A percentile compares a stretch with the other conserved stretches of the same genome.
phyloP scores from a whole-genome alignment of 148 eudicot species.

The Chenopodium berlandieri region DNA sequence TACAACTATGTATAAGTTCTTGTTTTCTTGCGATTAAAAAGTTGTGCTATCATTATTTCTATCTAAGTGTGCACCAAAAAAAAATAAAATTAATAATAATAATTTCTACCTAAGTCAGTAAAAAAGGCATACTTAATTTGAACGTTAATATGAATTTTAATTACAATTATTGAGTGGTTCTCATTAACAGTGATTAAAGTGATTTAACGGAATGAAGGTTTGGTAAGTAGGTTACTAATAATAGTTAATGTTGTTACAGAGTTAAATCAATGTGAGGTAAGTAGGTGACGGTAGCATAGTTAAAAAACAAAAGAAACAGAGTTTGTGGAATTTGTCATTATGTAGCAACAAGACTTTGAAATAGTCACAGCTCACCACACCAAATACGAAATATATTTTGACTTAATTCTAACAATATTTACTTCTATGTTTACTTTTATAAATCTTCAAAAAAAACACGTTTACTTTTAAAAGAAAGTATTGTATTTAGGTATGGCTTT shows the following conservation, averaged over 20 bases:
- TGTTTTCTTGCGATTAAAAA: not conserved
- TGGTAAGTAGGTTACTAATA: slow-evolving; percentile 15
- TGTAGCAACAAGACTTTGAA: not conserved
- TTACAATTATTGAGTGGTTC: slow-evolving; percentile 13
- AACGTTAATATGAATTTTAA: not conserved
- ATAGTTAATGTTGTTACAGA: not conserved
- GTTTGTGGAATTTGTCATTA: not conserved
- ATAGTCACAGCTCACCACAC: not conserved
- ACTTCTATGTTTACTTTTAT: too few species aligned
- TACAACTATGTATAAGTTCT: slow-evolving; percentile 20
- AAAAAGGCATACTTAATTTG: not conserved
- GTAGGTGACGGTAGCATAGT: not conserved
- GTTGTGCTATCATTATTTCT: not conserved
- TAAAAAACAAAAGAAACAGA: not conserved
- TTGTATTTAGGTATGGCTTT: too few species aligned
- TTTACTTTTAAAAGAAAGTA: too few species aligned
- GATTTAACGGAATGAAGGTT: not conserved
- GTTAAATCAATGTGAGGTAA: not conserved
- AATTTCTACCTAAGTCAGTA: not conserved
- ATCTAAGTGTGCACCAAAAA: not conserved
- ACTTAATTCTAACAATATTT: too few species aligned
- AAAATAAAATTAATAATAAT: too few species aligned
- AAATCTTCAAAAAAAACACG: too few species aligned
- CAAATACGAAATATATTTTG: too few species aligned
- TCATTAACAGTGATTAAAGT: slow-evolving; percentile 10